Conservation (phyloP, 106 monocot species). For the Narthecium ossifragum region DNA sequence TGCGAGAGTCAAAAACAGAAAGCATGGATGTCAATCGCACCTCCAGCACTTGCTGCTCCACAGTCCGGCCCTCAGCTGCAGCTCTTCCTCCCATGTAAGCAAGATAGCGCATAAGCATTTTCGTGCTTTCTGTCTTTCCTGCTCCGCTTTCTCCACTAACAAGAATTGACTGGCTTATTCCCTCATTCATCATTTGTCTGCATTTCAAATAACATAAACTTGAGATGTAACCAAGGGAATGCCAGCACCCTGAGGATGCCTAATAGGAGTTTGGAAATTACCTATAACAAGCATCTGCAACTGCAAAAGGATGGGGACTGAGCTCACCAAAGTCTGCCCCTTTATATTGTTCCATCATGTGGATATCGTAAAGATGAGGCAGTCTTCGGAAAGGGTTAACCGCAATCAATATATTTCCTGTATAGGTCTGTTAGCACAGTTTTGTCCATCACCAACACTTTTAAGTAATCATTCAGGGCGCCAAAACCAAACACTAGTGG, state of each 20-base stretch:
- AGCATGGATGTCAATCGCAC: background rate
- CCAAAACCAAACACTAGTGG: slow-evolving; percentile 6
- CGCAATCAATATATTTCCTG: slow-evolving; percentile 60
- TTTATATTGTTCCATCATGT: slow-evolving; percentile 73
- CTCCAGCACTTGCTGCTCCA: slow-evolving; percentile 35
- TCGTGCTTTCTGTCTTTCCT: slow-evolving; percentile 23
- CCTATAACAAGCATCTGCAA: slow-evolving; percentile 67
- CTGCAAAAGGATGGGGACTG: slow-evolving; percentile 62
- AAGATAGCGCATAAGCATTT: slow-evolving; percentile 38
- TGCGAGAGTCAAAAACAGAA: background rate
- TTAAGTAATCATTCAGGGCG: too few species aligned
- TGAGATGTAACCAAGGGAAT: background rate
- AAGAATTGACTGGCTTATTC: slow-evolving; percentile 26
- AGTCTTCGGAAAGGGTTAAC: slow-evolving; percentile 69
- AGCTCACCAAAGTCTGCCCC: slow-evolving; percentile 61
- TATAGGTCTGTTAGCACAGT: slow-evolving; percentile 41
- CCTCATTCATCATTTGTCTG: slow-evolving; percentile 32
- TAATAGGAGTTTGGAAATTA: slow-evolving; percentile 2
- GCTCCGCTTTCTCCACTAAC: slow-evolving; percentile 39
- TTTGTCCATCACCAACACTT: background rate
- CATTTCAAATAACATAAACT: background rate
- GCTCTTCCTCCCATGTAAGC: slow-evolving; percentile 34
- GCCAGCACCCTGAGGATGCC: background rate
- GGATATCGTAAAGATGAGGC: slow-evolving; percentile 64
- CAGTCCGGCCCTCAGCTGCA: slow-evolving; percentile 19